Evolutionary conservation across 2,329 filamentous ascomycete species (phyloP), one percentile per base, ranked within the genome.

Genomic region (Cryoendolithus antarcticus): DNA sequence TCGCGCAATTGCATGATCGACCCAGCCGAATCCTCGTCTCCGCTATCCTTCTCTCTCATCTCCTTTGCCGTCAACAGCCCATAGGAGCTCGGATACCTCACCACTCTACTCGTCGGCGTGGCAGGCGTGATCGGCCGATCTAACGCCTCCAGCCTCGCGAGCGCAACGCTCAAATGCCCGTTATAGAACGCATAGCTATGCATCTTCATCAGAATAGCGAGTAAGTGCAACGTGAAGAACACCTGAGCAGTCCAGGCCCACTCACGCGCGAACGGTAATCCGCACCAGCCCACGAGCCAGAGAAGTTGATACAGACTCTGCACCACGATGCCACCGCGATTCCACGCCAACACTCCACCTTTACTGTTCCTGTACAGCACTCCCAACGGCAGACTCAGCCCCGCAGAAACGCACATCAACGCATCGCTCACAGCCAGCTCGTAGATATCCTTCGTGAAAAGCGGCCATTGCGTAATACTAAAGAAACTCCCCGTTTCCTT

Each of bases 231-330:
- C 8, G 88, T 81, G 51, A 98, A 75, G 60, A 93, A 98, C 30
- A 98, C 91, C 57, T 96, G 91, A 2, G 89, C 80, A 0, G 91
- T 98, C 91, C 91, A 98, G 2, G 86, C 84, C 91, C 91, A 98
- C 37, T 82, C 72, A 6, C 93, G 70, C 50, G 80, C 61, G 48
- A 96, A 96, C 0, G 91, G 91, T 56, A 86, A 77, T 41, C 70
- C 73, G 39, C 48, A 47, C 89, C 89, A 96, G 45, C 89, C 66
- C 1, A 69, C 60, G 24, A 96, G 68, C 91, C 91, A 98, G 1
- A 66, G 52, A 2, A 72, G 64, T 61, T 98, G 86, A 56, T 82
- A 89, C 10, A 86, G 51, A 63, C 83, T 89, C 65, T 96, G 91
- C 5, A 94, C 60, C 19, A 74, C 70, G 65, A 88, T 79, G n/a